Evolutionary conservation across 2,329 filamentous ascomycete genomes (phyloP).

Genomic region (Lithohypha guttulata): DNA sequence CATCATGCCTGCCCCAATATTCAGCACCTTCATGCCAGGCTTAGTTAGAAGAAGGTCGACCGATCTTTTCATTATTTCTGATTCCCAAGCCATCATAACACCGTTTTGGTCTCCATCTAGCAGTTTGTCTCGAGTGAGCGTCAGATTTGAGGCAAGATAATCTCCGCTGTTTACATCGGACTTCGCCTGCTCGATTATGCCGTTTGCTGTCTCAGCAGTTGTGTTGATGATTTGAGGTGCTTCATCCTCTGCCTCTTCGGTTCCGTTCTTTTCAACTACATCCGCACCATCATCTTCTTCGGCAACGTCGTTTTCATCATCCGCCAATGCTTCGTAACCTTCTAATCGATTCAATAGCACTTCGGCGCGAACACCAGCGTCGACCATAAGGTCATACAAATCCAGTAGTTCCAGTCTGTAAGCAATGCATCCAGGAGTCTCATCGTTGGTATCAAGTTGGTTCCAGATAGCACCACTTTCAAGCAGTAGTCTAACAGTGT

Average conservation of each 20-base stretch:
- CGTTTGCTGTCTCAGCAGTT: constrained; percentile 21
- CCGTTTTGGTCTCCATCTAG: constrained; percentile 63
- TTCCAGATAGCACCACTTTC: constrained; percentile 95
- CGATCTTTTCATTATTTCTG: constrained; percentile 69
- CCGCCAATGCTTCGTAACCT: constrained; percentile 61
- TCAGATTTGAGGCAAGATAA: constrained; percentile 58
- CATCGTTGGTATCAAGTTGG: constrained; percentile 72
- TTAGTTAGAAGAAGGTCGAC: constrained; percentile 56
- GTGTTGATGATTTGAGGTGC: constrained; percentile 16
- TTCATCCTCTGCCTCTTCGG: constrained; percentile 22
- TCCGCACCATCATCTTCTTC: constrained; percentile 25
- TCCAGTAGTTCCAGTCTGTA: constrained; percentile 53
- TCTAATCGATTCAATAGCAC: constrained; percentile 73
- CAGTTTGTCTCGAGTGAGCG: constrained; percentile 55
- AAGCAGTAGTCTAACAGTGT: constrained; percentile 64
- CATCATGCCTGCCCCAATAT: constrained; percentile 85
- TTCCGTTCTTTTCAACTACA: constrained; percentile 13
- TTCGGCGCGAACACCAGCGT: constrained; percentile 84
- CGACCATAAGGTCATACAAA: constrained; percentile 73
- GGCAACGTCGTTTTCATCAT: constrained; percentile 24
- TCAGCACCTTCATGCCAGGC: constrained; percentile 59
- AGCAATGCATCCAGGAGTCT: constrained; percentile 87
- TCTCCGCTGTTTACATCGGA: constrained; percentile 14
- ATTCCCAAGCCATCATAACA: constrained; percentile 93
- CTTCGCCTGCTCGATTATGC: not conserved